Conservation (phyloP, 257 asterid genomes). For the Gentiana straminea region DNA sequence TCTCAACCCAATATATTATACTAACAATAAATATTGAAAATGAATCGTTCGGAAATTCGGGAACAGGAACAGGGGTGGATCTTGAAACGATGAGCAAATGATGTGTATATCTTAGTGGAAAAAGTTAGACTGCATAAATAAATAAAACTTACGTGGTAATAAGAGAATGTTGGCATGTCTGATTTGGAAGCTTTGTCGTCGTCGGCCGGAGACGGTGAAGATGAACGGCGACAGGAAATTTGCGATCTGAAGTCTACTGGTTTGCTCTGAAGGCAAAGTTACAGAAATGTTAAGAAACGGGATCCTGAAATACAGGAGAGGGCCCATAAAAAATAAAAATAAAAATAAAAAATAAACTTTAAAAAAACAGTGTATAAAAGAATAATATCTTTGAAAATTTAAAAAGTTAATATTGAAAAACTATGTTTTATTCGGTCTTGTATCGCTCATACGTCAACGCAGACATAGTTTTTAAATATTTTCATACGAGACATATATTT, state of each 20-base stretch:
- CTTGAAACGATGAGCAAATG: not conserved
- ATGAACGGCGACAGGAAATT: too few relatives aligned
- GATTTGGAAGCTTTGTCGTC: not conserved
- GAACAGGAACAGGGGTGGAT: not conserved
- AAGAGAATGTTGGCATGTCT: constrained; percentile 13
- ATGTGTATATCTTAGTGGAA: constrained; percentile 5
- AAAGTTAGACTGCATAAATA: not conserved
- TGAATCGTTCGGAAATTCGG: not conserved
- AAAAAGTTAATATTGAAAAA: too few relatives aligned
- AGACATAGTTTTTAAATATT: not conserved
- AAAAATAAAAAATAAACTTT: not conserved
- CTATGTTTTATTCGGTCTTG: too few relatives aligned
- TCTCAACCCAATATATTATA: not conserved
- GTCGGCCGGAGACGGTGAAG: not conserved
- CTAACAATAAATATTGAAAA: not conserved
- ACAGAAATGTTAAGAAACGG: not conserved
- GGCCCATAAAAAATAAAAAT: not conserved
- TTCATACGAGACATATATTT: not conserved
- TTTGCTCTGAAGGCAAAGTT: not conserved
- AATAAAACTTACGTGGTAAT: constrained; percentile 5
- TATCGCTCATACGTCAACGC: too few relatives aligned
- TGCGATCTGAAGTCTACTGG: not conserved
- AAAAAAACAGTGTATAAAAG: too few relatives aligned
- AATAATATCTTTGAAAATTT: too few relatives aligned
- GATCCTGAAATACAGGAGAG: not conserved